Evolutionary conservation across 169 alveolate genomes (phyloP), one percentile per base, ranked within the genome.

Genomic region (Ophryocystis elektroscirrha): DNA sequence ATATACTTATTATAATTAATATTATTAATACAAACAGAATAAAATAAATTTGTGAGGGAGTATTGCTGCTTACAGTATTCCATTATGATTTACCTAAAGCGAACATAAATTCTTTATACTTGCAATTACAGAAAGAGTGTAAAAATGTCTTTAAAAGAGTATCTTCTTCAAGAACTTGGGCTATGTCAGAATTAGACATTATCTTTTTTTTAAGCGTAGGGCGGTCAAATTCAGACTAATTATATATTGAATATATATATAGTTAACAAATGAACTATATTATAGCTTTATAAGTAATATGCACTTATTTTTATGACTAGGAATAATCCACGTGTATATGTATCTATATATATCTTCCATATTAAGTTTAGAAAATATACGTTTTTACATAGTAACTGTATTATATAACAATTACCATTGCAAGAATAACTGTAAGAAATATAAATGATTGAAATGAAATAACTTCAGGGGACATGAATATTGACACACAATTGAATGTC

Each of bases 391-490:
- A n/a, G n/a, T n/a, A n/a, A n/a, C n/a, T n/a, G n/a, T n/a, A n/a
- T 9, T n/a, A 9, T 42, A n/a, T 12, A 29, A 9, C 9, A 22
- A 50, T n/a, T 12, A 47, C 54, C 61, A 87, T 69, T 29, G 88
- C 74, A 24, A 81, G 71, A 22, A 83, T 57, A 20, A 86, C 78
- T 1, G 96, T 84, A 51, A 84, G 87, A 48, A 80, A 67, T 9
- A 91, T 91, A 30, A 87, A 65, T 5, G 72, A 75, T 35, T 83
- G 85, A 54, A 83, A 84, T 47, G 90, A 71, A 39, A 91, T 65
- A 25, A 91, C 74, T 53, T 86, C 96, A 32, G 83, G 69, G 16
- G 93, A 88, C 19, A 92, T 86, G 77, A 86, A 88, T 16, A 96
- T 88, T 32, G 94, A 76, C 29, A 84, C 60, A 18, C 87, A 79